Evolutionary conservation across 805 yeast species (phyloP).

Genomic region (Blastobotrys terrestris): DNA sequence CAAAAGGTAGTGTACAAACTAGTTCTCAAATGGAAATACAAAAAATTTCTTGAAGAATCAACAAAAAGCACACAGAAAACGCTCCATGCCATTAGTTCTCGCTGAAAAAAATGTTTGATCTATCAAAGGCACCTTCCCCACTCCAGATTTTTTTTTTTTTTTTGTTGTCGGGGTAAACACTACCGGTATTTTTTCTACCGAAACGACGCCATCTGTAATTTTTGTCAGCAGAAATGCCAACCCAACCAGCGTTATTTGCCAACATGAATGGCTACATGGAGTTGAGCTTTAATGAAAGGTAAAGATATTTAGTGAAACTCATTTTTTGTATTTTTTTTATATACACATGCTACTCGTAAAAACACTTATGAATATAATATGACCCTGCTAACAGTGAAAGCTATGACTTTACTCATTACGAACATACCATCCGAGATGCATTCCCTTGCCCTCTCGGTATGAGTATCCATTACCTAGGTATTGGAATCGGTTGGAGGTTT

Average conservation of each 20-base stretch:
- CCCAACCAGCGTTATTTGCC: no score
- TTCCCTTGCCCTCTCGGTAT: slow-evolving; percentile 2
- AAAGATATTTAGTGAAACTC: background rate
- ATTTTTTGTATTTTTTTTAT: background rate
- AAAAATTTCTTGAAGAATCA: background rate
- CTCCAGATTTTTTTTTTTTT: background rate
- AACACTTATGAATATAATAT: background rate
- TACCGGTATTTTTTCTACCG: background rate
- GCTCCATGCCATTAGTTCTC: background rate
- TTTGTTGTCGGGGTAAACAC: background rate
- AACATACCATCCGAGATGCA: slow-evolving; percentile 1
- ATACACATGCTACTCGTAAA: background rate
- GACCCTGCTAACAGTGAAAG: background rate
- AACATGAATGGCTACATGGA: no score
- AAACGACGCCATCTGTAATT: no score
- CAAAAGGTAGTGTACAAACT: no score
- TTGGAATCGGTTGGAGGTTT: slow-evolving; percentile 1
- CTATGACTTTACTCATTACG: background rate
- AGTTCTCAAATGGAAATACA: no score
- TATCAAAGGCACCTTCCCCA: background rate
- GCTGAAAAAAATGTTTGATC: background rate
- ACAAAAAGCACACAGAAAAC: background rate
- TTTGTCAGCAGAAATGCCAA: no score
- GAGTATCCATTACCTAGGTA: slow-evolving; percentile 1
- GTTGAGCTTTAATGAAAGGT: background rate